Evolutionary conservation across 768 basidiomycete genomes (phyloP).

Genomic region (Lentinus tigrinus): DNA sequence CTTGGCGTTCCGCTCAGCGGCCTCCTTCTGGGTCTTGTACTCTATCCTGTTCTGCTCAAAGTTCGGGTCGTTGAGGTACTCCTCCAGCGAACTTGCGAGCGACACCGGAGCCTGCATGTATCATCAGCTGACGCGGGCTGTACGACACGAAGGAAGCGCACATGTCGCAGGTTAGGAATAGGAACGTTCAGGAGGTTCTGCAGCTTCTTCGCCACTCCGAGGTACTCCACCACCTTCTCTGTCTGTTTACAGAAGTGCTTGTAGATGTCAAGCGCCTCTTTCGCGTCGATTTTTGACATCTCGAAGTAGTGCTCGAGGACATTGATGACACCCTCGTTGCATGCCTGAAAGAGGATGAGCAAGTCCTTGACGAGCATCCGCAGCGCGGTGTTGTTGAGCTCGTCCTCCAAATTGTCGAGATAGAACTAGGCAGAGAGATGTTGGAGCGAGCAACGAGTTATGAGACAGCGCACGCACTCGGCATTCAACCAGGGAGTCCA

Average conservation of each 20-base stretch:
- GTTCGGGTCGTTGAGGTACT: conserved; percentile 94
- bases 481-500: conserved; percentile 85
- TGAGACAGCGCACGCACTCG: conserved; percentile 52
- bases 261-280: conserved; percentile 82
- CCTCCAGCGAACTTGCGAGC: conserved; percentile 89
- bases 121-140: background rate
- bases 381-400: conserved; percentile 83
- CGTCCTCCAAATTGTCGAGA: conserved; percentile 88
- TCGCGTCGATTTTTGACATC: conserved; percentile 93
- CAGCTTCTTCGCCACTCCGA: conserved; percentile 88
- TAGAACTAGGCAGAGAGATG: conserved; percentile 69
- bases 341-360: conserved; percentile 91
- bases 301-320: conserved; percentile 95
- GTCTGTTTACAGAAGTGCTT: conserved; percentile 94
- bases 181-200: conserved; percentile 92
- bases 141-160: conserved; percentile 32
- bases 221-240: conserved; percentile 87
- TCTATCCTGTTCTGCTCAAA: conserved; percentile 95
- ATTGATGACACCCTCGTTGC: conserved; percentile 92
- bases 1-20: conserved; percentile 46
- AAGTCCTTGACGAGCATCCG: conserved; percentile 96
- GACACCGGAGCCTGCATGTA: conserved; percentile 81
- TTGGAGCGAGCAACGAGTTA: background rate
- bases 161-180: conserved; percentile 92
- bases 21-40: conserved; percentile 79